A percentile compares a stretch with the other conserved stretches of the same genome.
Evolutionary conservation across 2,329 filamentous ascomycete genomes (phyloP).

Genomic region (Fusarium proliferatum): DNA sequence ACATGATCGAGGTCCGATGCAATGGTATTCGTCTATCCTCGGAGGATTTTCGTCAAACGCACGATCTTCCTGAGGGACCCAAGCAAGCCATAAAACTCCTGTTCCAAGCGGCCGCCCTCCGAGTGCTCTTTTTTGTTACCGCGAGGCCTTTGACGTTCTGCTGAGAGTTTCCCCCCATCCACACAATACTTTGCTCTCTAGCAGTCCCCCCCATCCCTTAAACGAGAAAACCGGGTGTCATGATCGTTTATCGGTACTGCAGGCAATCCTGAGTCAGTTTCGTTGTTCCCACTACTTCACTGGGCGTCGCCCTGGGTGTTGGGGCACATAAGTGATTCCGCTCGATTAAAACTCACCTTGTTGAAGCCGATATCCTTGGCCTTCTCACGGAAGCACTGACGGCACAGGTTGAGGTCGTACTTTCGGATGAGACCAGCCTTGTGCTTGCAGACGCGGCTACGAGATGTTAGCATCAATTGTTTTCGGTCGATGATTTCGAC

Average conservation of each 20-base stretch:
- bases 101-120: conserved; percentile 58
- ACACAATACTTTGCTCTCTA: conserved; percentile 36
- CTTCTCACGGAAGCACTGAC: conserved; percentile 83
- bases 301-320: background rate
- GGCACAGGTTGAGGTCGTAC: conserved; percentile 93
- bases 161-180: conserved; percentile 42
- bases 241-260: conserved; percentile 54
- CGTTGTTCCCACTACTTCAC: background rate
- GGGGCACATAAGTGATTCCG: background rate
- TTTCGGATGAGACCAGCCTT: conserved; percentile 99
- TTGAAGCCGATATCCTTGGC: conserved; percentile 77
- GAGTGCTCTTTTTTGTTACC: conserved; percentile 50
- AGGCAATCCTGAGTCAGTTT: conserved; percentile 31
- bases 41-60: conserved; percentile 56
- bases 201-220: conserved; percentile 32
- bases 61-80: conserved; percentile 56
- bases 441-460: conserved; percentile 83
- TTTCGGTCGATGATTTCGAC: conserved; percentile 6
- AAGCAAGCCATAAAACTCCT: conserved; percentile 60
- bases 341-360: conserved; percentile 64
- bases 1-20: conserved; percentile 49
- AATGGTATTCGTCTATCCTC: conserved; percentile 58
- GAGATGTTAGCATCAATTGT: conserved; percentile 46
- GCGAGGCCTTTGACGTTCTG: conserved; percentile 49
- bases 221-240: conserved; percentile 44